Percentiles rank a stretch among this genome's conserved stretches.
These are phyloP conservation scores for Cryptosporidium canis DNA, from an alignment of 169 alveolate species.

Conservation along the genomic window DNA sequence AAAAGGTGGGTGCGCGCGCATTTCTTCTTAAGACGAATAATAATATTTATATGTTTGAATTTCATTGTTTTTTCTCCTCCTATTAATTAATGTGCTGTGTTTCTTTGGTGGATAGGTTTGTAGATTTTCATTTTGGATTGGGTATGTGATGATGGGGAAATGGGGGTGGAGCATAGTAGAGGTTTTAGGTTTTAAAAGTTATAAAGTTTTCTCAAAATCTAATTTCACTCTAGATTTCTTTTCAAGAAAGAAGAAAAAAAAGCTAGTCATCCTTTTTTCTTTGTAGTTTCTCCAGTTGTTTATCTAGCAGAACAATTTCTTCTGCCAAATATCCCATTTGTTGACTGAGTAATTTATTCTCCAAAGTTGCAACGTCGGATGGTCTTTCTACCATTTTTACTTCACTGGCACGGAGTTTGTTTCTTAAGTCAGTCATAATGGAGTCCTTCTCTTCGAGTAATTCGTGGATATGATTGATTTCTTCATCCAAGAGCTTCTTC, in stretches of 20 bases:
- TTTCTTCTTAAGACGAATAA: neutral
- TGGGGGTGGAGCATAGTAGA: too few relatives aligned
- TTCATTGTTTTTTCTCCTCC: neutral
- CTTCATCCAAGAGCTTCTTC: slow-evolving; percentile 31
- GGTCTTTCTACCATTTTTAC: slow-evolving; percentile 48
- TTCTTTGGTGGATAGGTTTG: too few relatives aligned
- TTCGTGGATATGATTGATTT: slow-evolving; percentile 8
- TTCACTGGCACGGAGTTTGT: slow-evolving; percentile 22
- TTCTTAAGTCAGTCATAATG: slow-evolving; percentile 51
- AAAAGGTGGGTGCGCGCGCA: too few relatives aligned
- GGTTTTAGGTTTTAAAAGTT: too few relatives aligned
- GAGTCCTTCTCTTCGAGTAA: slow-evolving; percentile 58
- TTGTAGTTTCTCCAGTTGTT: slow-evolving; percentile 36
- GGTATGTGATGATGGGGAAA: too few relatives aligned
- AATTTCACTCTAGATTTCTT: neutral
- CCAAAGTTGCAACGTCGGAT: slow-evolving; percentile 55
- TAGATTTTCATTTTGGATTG: too few relatives aligned
- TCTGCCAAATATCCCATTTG: slow-evolving; percentile 69
- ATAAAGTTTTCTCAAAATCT: neutral
- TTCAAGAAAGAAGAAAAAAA: neutral
- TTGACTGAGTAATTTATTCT: slow-evolving; percentile 44
- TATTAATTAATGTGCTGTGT: neutral
- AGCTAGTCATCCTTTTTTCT: neutral
- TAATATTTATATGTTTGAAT: neutral
- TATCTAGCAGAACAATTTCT: slow-evolving; percentile 45